Evolutionary conservation across 2,329 filamentous ascomycete genomes (phyloP).

Genomic region (Ophiostoma triangulosporum): DNA sequence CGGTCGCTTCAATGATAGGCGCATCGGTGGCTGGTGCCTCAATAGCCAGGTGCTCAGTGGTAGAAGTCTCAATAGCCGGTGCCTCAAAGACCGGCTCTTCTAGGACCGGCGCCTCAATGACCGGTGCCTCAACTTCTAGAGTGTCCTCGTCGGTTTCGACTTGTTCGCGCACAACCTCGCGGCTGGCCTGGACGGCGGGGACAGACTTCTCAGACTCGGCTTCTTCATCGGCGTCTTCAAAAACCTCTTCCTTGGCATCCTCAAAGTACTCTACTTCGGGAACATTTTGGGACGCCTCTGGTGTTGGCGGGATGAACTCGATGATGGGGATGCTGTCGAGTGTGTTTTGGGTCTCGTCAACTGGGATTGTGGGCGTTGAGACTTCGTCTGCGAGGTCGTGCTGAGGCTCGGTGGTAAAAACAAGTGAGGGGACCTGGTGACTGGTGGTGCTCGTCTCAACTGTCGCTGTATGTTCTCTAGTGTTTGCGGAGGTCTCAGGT

Average conservation of each 20-base stretch:
- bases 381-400: not conserved
- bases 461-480: too few relatives aligned
- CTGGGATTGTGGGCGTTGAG: not conserved
- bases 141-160: not conserved
- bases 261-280: not conserved
- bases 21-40: too few relatives aligned
- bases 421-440: not conserved
- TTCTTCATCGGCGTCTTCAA: not conserved
- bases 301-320: not conserved
- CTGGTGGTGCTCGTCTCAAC: too few relatives aligned
- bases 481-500: too few relatives aligned
- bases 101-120: too few relatives aligned
- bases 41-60: too few relatives aligned
- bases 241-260: not conserved
- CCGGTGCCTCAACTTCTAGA: too few relatives aligned
- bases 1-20: not conserved
- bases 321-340: not conserved
- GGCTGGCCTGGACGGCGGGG: not conserved
- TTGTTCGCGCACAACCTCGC: too few relatives aligned
- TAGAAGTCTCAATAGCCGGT: too few relatives aligned
- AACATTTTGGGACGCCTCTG: not conserved
- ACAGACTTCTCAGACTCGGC: not conserved
- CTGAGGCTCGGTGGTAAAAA: not conserved
- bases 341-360: not conserved
- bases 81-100: too few relatives aligned